Conservation (phyloP, 306 rosid species). For the Ormosia semicastrata region DNA sequence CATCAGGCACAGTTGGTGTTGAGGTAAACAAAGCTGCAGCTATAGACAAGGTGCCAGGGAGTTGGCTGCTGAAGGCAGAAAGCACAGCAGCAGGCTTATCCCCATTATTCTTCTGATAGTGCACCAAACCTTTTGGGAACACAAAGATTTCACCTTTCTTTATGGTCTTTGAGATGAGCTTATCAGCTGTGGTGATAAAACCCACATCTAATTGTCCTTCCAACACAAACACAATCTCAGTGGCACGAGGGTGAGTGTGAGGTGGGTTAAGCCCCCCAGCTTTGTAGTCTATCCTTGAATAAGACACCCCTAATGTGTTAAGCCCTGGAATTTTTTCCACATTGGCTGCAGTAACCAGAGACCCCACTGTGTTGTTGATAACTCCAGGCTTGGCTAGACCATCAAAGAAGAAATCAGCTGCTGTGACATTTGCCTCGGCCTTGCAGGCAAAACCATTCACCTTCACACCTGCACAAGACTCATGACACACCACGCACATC, state of each 20-base stretch:
- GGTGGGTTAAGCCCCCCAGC: constrained; percentile 61
- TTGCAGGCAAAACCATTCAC: constrained; percentile 61
- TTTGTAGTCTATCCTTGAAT: constrained; percentile 48
- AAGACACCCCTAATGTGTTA: constrained; percentile 50
- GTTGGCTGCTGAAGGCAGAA: constrained; percentile 51
- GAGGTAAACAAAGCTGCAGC: constrained; percentile 45
- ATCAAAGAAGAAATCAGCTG: constrained; percentile 44
- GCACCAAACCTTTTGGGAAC: constrained; percentile 52
- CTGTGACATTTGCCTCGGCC: constrained; percentile 47
- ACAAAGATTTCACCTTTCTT: constrained; percentile 51
- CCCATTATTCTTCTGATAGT: constrained; percentile 51
- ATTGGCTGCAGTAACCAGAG: constrained; percentile 46
- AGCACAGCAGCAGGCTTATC: constrained; percentile 42
- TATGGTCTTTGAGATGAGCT: constrained; percentile 43
- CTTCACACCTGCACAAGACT: constrained; percentile 37
- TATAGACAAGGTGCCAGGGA: constrained; percentile 47
- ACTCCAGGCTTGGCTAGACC: constrained; percentile 45
- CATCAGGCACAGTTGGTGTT: constrained; percentile 41
- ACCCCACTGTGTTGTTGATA: constrained; percentile 49
- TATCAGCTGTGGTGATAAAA: constrained; percentile 48
- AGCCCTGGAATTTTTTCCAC: constrained; percentile 59
- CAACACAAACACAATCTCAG: constrained; percentile 48
- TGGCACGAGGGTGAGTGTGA: constrained; percentile 61
- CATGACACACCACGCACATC: not conserved
- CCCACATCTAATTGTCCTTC: constrained; percentile 52